These are phyloP conservation scores for Endothia cerciana DNA, from an alignment of 2,329 filamentous ascomycete species.

Conservation along the genomic window DNA sequence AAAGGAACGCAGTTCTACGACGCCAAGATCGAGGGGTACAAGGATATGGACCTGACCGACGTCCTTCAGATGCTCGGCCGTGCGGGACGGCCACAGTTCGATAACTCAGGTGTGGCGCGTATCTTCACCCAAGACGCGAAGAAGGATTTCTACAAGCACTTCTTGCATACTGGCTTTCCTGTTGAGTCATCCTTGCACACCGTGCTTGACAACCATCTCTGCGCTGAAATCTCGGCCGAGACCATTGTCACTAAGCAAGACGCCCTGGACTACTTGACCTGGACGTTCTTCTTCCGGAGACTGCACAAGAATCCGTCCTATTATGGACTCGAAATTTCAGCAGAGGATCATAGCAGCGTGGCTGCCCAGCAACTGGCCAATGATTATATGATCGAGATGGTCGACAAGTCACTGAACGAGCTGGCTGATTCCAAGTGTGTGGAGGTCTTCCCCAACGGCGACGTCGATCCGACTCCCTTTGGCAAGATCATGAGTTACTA, in stretches of 20 bases:
- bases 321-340: slow-evolving; percentile 91
- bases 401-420: slow-evolving; percentile 82
- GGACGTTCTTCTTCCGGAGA: slow-evolving; percentile 98
- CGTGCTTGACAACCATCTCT: slow-evolving; percentile 94
- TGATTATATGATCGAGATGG: slow-evolving; percentile 91
- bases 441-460: slow-evolving; percentile 79
- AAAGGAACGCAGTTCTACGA: slow-evolving; percentile 99
- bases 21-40: slow-evolving; percentile 95
- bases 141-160: slow-evolving; percentile 99
- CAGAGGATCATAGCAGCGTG: slow-evolving; percentile 88
- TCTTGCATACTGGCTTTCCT: slow-evolving; percentile 95
- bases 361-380: slow-evolving; percentile 86
- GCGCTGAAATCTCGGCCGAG: slow-evolving; percentile 90
- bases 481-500: slow-evolving; percentile 99
- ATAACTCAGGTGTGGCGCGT: slow-evolving; percentile 90
- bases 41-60: slow-evolving; percentile 98
- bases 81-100: slow-evolving; percentile 94
- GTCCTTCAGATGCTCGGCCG: slow-evolving; percentile 97
- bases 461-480: slow-evolving; percentile 85
- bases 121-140: slow-evolving; percentile 98
- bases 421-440: slow-evolving; percentile 85
- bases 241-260: slow-evolving; percentile 96
- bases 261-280: slow-evolving; percentile 94
- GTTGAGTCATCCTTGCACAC: slow-evolving; percentile 97
- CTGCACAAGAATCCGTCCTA: slow-evolving; percentile 98